Evolutionary conservation across 2,329 filamentous ascomycete genomes (phyloP).

Genomic region (Kalmusia sp.): DNA sequence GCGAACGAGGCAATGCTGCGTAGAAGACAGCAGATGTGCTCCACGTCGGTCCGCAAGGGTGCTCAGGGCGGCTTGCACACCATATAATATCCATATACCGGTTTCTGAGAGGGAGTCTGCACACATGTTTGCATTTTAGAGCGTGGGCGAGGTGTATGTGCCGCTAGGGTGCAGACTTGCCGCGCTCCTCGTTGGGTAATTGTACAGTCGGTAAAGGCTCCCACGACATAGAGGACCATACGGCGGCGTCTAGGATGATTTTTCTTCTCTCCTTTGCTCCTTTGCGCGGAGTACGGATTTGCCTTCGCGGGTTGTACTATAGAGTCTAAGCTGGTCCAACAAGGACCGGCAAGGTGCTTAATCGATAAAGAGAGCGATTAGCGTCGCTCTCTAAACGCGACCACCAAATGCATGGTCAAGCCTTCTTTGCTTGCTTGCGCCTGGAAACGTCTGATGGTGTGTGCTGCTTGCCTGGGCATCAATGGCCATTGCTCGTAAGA

Average conservation of each 20-base stretch:
- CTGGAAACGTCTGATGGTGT: no score
- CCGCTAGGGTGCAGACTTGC: conserved; percentile 22
- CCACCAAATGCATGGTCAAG: conserved; percentile 1
- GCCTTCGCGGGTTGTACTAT: conserved; percentile 36
- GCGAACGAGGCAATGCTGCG: conserved; percentile 19
- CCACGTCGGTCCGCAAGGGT: conserved; percentile 6
- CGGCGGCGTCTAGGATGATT: conserved; percentile 34
- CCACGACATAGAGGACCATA: conserved; percentile 30
- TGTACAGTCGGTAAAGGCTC: conserved; percentile 39
- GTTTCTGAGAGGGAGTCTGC: conserved; percentile 17
- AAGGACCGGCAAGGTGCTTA: conserved; percentile 28
- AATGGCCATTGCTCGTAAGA: no score
- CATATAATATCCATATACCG: conserved; percentile 19
- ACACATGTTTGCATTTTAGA: conserved; percentile 27
- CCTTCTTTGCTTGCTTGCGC: no score
- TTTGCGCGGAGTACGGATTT: conserved; percentile 29
- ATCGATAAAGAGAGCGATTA: conserved; percentile 36
- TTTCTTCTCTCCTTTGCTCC: conserved; percentile 27
- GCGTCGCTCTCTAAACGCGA: conserved; percentile 24
- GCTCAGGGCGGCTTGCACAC: conserved; percentile 14
- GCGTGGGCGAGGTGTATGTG: conserved; percentile 18
- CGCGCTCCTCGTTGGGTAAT: conserved; percentile 24
- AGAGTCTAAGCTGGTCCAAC: conserved; percentile 11
- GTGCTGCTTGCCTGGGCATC: no score
- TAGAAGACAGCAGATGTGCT: conserved; percentile 9